Conservation (phyloP, 768 basidiomycete species). For the Macrolepiota fuliginosa region DNA sequence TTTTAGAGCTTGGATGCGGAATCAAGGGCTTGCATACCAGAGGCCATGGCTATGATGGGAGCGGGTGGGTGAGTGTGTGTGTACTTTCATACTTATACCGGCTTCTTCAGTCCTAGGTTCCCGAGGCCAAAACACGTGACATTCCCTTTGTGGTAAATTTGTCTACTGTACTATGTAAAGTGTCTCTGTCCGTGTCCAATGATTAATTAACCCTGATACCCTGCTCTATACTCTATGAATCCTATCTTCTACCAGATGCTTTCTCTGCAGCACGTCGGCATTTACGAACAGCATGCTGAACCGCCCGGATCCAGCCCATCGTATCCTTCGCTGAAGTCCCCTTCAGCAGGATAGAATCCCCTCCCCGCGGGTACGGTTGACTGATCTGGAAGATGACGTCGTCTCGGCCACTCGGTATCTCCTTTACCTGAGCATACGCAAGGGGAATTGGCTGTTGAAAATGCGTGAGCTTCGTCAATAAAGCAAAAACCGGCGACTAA, state of each 20-base stretch:
- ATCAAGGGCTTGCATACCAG: slow-evolving; percentile 15
- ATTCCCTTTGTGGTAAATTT: background rate
- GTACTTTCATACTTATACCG: slow-evolving; percentile 14
- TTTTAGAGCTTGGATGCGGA: slow-evolving; percentile 8
- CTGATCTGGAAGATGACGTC: slow-evolving; percentile 66
- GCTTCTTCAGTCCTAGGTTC: slow-evolving; percentile 21
- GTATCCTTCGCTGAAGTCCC: slow-evolving; percentile 53
- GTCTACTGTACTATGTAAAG: background rate
- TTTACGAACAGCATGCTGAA: slow-evolving; percentile 37
- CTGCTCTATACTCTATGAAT: background rate
- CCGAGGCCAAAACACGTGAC: slow-evolving; percentile 16
- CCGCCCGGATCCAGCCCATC: slow-evolving; percentile 35
- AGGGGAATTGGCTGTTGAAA: slow-evolving; percentile 65
- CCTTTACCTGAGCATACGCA: slow-evolving; percentile 60
- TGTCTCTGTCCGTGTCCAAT: background rate
- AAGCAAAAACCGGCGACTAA: slow-evolving; percentile 31
- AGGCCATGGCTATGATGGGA: slow-evolving; percentile 14
- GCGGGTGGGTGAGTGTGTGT: background rate
- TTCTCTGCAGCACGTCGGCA: slow-evolving; percentile 46
- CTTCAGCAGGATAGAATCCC: slow-evolving; percentile 62
- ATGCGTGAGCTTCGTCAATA: background rate
- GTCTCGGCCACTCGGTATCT: slow-evolving; percentile 53
- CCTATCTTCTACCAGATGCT: slow-evolving; percentile 24
- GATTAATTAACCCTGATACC: slow-evolving; percentile 9
- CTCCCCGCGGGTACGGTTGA: slow-evolving; percentile 70